Conservation (phyloP, 108 stramenopile genomes). For the Cyclotella sp. region DNA sequence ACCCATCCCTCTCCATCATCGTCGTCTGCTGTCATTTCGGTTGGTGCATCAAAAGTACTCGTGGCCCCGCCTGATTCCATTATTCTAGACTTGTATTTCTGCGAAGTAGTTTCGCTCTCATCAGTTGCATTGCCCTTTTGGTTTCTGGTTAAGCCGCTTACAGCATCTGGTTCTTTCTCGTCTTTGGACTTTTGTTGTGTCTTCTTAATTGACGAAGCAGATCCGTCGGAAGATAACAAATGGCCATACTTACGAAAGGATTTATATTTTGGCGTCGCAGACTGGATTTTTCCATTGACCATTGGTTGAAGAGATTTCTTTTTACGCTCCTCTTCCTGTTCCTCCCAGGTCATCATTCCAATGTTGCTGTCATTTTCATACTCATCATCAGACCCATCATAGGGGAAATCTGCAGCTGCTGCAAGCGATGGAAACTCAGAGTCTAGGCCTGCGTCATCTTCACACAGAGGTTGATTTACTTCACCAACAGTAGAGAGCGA, state of each 20-base stretch:
- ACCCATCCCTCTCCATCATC: constrained; percentile 95
- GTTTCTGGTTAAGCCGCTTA: not conserved
- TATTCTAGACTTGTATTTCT: constrained; percentile 60
- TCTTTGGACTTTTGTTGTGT: not conserved
- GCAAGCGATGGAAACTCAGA: constrained; percentile 80
- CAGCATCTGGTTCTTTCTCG: constrained; percentile 23
- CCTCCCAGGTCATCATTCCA: constrained; percentile 20
- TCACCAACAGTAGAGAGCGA: not conserved
- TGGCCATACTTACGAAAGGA: constrained; percentile 75
- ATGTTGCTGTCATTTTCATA: constrained; percentile 15
- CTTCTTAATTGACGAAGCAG: constrained; percentile 55
- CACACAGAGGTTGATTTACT: not conserved
- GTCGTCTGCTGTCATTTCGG: constrained; percentile 70
- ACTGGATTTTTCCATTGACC: constrained; percentile 53
- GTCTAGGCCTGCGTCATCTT: constrained; percentile 51
- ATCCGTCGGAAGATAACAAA: constrained; percentile 36
- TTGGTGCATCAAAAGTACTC: constrained; percentile 48
- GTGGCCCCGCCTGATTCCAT: constrained; percentile 54
- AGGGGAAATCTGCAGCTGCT: constrained; percentile 71
- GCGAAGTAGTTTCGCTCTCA: constrained; percentile 3
- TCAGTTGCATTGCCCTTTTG: constrained; percentile 12
- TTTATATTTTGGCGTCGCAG: constrained; percentile 60
- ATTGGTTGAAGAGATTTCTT: constrained; percentile 44
- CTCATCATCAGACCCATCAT: constrained; percentile 74
- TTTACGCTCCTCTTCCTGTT: constrained; percentile 52